These are phyloP conservation scores for Trichoderma reesei DNA, from an alignment of 495 filamentous ascomycete genomes.

Conservation along the genomic window DNA sequence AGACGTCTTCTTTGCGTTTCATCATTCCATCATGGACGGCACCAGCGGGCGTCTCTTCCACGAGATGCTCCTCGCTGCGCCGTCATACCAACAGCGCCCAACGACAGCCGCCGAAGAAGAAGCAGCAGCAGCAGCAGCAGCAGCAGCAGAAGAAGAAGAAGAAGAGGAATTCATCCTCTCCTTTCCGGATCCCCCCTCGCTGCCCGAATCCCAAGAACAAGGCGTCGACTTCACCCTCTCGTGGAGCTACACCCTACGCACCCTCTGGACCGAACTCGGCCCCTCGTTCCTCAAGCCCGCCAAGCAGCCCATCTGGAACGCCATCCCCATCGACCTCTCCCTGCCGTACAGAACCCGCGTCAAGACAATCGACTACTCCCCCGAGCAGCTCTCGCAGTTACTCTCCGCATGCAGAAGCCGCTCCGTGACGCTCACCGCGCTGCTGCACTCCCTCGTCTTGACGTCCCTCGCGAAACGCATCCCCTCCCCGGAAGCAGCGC, in stretches of 20 bases:
- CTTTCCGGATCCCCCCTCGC: constrained; percentile 10
- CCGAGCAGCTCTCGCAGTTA: constrained; percentile 12
- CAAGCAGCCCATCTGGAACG: constrained; percentile 20
- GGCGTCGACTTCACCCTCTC: constrained; percentile 21
- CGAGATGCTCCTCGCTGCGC: constrained; percentile 19
- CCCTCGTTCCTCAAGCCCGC: constrained; percentile 15
- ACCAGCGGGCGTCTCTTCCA: constrained; percentile 27
- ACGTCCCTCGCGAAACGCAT: constrained; percentile 19
- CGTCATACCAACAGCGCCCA: background rate
- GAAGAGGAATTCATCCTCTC: constrained; percentile 10
- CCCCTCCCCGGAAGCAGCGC: constrained; percentile 13
- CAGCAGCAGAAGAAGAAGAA: no score
- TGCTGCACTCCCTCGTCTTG: constrained; percentile 23
- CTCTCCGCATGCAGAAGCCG: constrained; percentile 21
- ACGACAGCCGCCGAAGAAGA: no score
- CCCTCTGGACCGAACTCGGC: constrained; percentile 18
- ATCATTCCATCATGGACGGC: constrained; percentile 27
- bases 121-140: no score
- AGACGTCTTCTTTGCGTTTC: constrained; percentile 23
- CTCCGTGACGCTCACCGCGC: constrained; percentile 25
- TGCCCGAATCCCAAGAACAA: constrained; percentile 19
- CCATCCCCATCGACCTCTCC: constrained; percentile 15
- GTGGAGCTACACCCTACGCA: constrained; percentile 17
- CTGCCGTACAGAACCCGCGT: constrained; percentile 19
- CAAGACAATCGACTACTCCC: constrained; percentile 21